Percentiles rank a stretch among this genome's conserved stretches.
phyloP scores from a whole-genome alignment of 768 basidiomycete species.

The Boletus bicolor region DNA sequence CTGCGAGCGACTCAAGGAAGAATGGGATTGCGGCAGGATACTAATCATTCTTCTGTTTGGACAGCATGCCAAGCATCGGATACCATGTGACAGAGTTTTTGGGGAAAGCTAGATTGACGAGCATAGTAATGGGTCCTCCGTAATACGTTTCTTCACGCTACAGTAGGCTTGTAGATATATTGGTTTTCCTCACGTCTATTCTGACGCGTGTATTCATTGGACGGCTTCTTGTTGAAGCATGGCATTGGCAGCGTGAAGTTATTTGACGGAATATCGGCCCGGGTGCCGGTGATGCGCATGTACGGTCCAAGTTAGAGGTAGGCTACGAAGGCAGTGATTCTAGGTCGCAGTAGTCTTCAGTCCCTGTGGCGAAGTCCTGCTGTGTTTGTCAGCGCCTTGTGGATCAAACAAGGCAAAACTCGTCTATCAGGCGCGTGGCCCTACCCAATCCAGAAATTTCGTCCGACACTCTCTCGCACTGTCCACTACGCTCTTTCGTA shows the following conservation, averaged over 20 bases:
- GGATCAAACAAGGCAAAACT: slow-evolving; percentile 21
- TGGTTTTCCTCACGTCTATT: not conserved
- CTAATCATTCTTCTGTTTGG: slow-evolving; percentile 29
- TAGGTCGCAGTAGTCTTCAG: not conserved
- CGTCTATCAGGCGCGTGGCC: slow-evolving; percentile 3
- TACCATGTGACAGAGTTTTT: not conserved
- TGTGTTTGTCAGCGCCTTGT: slow-evolving; percentile 1
- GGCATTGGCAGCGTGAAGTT: too few species aligned
- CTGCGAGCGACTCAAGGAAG: slow-evolving; percentile 89
- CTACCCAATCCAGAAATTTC: not conserved
- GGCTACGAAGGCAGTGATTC: not conserved
- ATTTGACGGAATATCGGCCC: not conserved
- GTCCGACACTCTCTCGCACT: not conserved
- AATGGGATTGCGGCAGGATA: slow-evolving; percentile 91
- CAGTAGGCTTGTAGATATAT: not conserved
- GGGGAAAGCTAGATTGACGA: not conserved
- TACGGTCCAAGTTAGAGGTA: not conserved
- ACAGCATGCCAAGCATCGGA: too few species aligned
- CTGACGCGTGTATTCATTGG: not conserved
- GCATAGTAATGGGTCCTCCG: not conserved
- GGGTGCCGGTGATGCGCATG: not conserved
- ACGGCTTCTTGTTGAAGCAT: too few species aligned
- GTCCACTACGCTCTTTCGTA: not conserved
- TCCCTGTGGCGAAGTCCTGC: not conserved
- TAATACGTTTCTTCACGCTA: not conserved